Base-by-base conservation (phyloP, 257 asterid species). In the Osmanthus fragrans region DNA sequence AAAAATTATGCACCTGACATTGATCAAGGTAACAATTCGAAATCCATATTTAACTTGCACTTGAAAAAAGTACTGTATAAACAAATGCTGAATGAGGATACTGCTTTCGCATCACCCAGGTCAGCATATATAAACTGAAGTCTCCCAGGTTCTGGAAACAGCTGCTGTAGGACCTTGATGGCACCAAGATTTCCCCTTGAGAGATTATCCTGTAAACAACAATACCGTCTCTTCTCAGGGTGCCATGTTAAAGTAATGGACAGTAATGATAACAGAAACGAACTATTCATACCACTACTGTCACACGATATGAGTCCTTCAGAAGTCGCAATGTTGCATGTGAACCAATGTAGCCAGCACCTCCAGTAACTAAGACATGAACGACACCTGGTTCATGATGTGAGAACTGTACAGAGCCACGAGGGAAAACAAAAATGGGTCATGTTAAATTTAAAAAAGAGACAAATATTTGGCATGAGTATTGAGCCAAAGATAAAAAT, bases 121-220 rank as follows among this genome's bases (percentile, higher is more conserved):
- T 92, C 96, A 78, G 96, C 96, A 76, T 89, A 86, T 82, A 90
- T 86, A 73, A 94, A 94, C 73, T 90, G 98, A 73, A 94, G 97
- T 73, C 96, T 79, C 63, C 96, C 97, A 0, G 95, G 97, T 79
- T 94, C 92, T 0, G 96, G 96, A 81, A 82, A 89, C 37, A 92
- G 89, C 58, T 77, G 79, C 71, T 90, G 94, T 30, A 94, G 92
- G 76, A 86, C 77, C 84, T 87, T 89, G 56, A 94, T 93, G 19
- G 98, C 96, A 12, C 97, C 97, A 79, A 90, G 80, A 77, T 92
- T 93, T 85, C 97, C 98, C 37, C 96, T 92, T 25, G 97, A 94
- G 64, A 94, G 96, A 76, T 92, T 94, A 77, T 92, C 95, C 96
- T 90, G 76, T 5, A n/a, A 54, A 71, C 42, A 40, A 54, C 21